Evolutionary conservation across 805 yeast species (phyloP).

Genomic region (Vanderwaltozyma polyspora): DNA sequence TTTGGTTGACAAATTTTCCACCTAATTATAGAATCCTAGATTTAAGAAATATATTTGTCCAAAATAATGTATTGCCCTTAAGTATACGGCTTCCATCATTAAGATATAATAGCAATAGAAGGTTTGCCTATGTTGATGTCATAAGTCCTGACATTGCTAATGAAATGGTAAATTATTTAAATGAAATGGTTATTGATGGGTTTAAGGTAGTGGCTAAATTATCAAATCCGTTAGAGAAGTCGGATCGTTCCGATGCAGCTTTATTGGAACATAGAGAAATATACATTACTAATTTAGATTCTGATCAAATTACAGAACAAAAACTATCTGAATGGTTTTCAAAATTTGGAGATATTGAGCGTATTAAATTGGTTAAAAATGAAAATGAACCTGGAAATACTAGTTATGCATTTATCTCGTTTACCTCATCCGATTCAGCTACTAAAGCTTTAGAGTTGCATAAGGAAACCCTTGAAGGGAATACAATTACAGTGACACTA

Average conservation of each 20-base stretch:
- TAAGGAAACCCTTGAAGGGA: conserved; percentile 31
- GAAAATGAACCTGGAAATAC: conserved; percentile 30
- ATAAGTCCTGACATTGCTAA: conserved; percentile 32
- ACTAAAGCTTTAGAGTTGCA: conserved; percentile 35
- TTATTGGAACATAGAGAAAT: conserved; percentile 45
- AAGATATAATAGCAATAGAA: conserved; percentile 39
- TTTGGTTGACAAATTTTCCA: conserved; percentile 72
- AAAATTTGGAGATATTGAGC: conserved; percentile 43
- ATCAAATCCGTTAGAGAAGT: conserved; percentile 44
- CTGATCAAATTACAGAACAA: conserved; percentile 30
- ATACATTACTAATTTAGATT: conserved; percentile 42
- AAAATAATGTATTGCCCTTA: conserved; percentile 30
- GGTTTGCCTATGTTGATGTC: conserved; percentile 69
- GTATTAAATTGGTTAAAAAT: conserved; percentile 23
- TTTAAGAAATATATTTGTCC: conserved; percentile 32
- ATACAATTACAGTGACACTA: conserved; percentile 38
- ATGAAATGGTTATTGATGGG: conserved; percentile 31
- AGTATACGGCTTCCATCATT: conserved; percentile 57
- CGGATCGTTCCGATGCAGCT: conserved; percentile 34
- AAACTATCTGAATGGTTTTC: conserved; percentile 33
- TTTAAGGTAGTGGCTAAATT: conserved; percentile 43
- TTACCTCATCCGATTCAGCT: conserved; percentile 35
- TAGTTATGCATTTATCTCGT: conserved; percentile 60
- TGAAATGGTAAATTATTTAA: conserved; percentile 31
- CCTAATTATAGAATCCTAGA: conserved; percentile 35